phyloP scores from a whole-genome alignment of 768 basidiomycete genomes.

The Coprinopsis cinerea region DNA sequence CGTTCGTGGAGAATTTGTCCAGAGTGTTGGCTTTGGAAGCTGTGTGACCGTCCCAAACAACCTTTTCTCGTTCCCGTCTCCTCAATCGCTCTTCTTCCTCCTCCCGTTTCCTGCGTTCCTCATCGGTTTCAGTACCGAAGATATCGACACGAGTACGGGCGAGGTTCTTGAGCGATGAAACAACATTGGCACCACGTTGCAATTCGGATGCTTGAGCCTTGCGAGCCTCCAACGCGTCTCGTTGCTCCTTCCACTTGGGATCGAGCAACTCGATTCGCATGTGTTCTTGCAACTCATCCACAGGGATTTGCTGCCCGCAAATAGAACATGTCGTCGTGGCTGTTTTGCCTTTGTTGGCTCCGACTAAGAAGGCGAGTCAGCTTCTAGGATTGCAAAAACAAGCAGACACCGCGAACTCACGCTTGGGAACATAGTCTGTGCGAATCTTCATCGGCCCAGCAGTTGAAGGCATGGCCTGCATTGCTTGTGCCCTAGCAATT shows the following conservation, averaged over 20 bases:
- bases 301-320: conserved; percentile 93
- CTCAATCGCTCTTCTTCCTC: conserved; percentile 81
- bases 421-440: conserved; percentile 92
- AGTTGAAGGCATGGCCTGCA: conserved; percentile 64
- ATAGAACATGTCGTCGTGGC: conserved; percentile 86
- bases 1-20: conserved; percentile 89
- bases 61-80: conserved; percentile 87
- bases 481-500: conserved; percentile 68
- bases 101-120: conserved; percentile 79
- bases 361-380: conserved; percentile 40
- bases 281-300: conserved; percentile 94
- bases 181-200: conserved; percentile 88
- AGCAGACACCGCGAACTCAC: conserved; percentile 40
- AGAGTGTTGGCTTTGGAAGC: conserved; percentile 87
- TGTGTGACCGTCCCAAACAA: conserved; percentile 98
- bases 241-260: conserved; percentile 96
- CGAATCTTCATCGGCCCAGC: conserved; percentile 88
- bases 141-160: conserved; percentile 96
- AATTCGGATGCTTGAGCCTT: conserved; percentile 86
- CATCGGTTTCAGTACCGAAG: conserved; percentile 91
- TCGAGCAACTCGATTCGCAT: conserved; percentile 98
- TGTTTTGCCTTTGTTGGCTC: conserved; percentile 56
- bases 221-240: conserved; percentile 81
- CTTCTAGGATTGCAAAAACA: conserved; percentile 6
- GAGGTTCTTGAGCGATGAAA: conserved; percentile 86